A percentile compares a stretch with the other conserved stretches of the same genome.
Evolutionary conservation across 2,329 filamentous ascomycete genomes (phyloP).

Genomic region (Pseudocercospora fuligena): DNA sequence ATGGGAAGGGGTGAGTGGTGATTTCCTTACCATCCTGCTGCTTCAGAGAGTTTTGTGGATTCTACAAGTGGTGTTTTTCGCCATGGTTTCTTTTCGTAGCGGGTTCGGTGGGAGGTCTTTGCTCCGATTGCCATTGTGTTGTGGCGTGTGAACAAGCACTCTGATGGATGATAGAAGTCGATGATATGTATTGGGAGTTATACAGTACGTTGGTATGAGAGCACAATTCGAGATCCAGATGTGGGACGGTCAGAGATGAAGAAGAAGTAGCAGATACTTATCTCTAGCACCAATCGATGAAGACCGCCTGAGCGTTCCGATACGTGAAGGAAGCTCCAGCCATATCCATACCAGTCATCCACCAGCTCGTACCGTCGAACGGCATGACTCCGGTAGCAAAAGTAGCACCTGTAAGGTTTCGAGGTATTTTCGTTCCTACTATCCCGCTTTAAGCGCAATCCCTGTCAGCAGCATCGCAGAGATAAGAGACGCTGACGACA

Average conservation of each 20-base stretch:
- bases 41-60: constrained; percentile 68
- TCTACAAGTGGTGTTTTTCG: constrained; percentile 72
- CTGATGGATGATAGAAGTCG: background rate
- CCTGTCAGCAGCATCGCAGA: background rate
- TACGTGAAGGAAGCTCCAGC: background rate
- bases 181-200: background rate
- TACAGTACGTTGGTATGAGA: constrained; percentile 2
- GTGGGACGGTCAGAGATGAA: background rate
- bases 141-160: background rate
- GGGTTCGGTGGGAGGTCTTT: constrained; percentile 12
- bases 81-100: constrained; percentile 59
- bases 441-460: constrained; percentile 4
- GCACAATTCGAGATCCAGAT: constrained; percentile 3
- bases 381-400: background rate
- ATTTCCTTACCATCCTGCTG: constrained; percentile 69
- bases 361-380: background rate
- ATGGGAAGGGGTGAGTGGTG: background rate
- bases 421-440: background rate
- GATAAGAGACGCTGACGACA: background rate
- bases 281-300: background rate
- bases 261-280: constrained; percentile 9
- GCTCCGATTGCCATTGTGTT: constrained; percentile 24
- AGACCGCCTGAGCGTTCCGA: background rate
- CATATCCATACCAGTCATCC: constrained; percentile 6
- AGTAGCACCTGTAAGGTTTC: background rate